Conservation (phyloP, 371 early-diverging fungal genomes). For the Phascolomyces articulosus region DNA sequence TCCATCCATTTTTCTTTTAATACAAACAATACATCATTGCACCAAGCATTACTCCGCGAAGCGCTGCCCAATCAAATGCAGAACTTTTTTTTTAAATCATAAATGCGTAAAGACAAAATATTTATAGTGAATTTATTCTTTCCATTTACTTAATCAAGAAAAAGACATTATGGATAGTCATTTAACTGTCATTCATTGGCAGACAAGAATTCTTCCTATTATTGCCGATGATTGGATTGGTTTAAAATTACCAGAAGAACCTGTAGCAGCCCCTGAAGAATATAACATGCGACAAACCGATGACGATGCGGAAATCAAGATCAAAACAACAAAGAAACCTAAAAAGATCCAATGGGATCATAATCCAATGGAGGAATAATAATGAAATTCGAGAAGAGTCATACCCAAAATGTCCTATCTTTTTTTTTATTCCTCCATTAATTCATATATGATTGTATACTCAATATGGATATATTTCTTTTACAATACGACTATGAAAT, state of each 20-base stretch:
- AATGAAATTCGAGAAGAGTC: not conserved
- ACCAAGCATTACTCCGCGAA: too few relatives aligned
- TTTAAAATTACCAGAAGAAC: constrained; percentile 20
- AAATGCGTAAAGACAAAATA: too few relatives aligned
- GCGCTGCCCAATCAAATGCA: too few relatives aligned
- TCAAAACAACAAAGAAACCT: constrained; percentile 13
- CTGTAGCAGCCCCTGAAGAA: constrained; percentile 19
- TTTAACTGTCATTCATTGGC: constrained; percentile 27
- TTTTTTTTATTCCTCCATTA: too few relatives aligned
- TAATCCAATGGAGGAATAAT: constrained; percentile 21
- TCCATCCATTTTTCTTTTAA: too few relatives aligned
- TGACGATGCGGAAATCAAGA: constrained; percentile 11
- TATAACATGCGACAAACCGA: constrained; percentile 7
- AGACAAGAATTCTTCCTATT: constrained; percentile 15
- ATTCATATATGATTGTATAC: too few relatives aligned
- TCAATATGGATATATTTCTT: too few relatives aligned
- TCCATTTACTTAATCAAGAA: not conserved
- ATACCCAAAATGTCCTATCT: too few relatives aligned
- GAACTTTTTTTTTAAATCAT: too few relatives aligned
- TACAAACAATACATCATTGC: too few relatives aligned
- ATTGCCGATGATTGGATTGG: constrained; percentile 26
- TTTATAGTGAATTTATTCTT: too few relatives aligned
- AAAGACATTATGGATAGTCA: constrained; percentile 18
- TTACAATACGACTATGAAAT: too few relatives aligned
- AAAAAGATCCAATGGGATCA: constrained; percentile 24